Base-by-base conservation (phyloP, 495 filamentous ascomycete genomes). In the Lophiostoma macrostomum region DNA sequence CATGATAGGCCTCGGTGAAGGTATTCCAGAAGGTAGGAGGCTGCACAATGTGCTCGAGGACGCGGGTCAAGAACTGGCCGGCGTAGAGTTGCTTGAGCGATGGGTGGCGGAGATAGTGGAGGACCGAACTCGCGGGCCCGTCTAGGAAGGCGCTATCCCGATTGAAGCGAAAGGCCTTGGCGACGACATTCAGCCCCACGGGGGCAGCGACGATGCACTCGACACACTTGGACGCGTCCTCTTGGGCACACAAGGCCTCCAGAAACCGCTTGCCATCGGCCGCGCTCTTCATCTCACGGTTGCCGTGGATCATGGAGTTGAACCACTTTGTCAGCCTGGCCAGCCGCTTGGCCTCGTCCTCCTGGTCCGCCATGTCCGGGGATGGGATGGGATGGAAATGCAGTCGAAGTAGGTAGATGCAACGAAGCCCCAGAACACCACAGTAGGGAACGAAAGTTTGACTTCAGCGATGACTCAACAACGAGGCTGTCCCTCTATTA, bases 1-100 rank as follows among this genome's bases (percentile, higher is more conserved):
- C 54, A 3, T 57, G 56, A 45, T 76, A 76, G 0, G 77, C 59
- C 0, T 71, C 48, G n/a, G 80, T 31, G 5, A 86, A 67, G 0
- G 74, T 69, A 37, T 78, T 69, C 83, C 83, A 87, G 24, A 87
- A 73, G 0, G 76, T 74, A 0, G 79, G 80, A 0, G 86, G 84
- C 16, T 83, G 71, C 0, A 78, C 68, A 5, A 87, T 72, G 13
- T 64, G 55, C 7, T 70, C 50, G 4, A 88, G 58, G 24, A 87
- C 34, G 30, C 80, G 67, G 4, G 69, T 66, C 0, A 88, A 70
- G 34, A 83, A 73, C 6, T 74, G 64, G 0, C 85, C 86, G 40
- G 74, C 71, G 30, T 67, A 74, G 4, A 87, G 69, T 3, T 63
- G 55, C 52, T 79, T 81, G 16, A 90, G 47, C 13, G 32, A 54